These are phyloP conservation scores for Isatis tinctoria DNA, from an alignment of 345 rosid genomes.

Conservation along the genomic window DNA sequence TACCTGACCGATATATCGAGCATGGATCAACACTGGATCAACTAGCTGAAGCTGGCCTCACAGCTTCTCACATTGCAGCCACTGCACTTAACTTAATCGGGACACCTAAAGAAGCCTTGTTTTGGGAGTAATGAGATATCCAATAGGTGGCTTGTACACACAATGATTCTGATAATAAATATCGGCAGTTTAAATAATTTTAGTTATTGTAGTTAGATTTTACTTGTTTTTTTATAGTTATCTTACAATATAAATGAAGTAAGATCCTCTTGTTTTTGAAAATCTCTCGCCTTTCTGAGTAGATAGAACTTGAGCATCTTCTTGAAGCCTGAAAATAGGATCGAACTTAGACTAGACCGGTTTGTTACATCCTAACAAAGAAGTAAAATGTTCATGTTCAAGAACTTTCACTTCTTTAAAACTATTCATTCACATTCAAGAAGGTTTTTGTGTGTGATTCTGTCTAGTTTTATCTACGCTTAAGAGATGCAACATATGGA, in stretches of 20 bases:
- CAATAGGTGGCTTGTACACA: background rate
- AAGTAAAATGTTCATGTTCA: background rate
- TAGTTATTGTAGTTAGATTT: background rate
- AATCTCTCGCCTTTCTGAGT: background rate
- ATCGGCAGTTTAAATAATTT: too few relatives aligned
- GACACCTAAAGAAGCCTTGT: slow-evolving; percentile 52
- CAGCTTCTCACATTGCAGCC: slow-evolving; percentile 85
- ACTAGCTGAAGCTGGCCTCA: slow-evolving; percentile 69
- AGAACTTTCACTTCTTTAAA: background rate
- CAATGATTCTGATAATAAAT: too few relatives aligned
- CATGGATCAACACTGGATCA: slow-evolving; percentile 84
- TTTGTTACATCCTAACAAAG: background rate
- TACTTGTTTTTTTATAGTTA: background rate
- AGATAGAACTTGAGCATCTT: too few relatives aligned
- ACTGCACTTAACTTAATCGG: slow-evolving; percentile 69
- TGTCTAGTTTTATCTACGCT: background rate
- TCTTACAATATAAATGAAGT: background rate
- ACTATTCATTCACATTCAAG: background rate
- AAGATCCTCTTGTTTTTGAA: background rate
- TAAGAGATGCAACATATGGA: slow-evolving; percentile 31
- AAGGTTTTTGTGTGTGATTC: background rate
- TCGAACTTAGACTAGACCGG: background rate
- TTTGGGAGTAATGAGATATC: background rate
- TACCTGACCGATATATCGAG: slow-evolving; percentile 75
- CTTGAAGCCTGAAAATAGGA: background rate